Evolutionary conservation across 805 yeast genomes (phyloP), one percentile per base, ranked within the genome.

Genomic region (Spathaspora passalidarum): DNA sequence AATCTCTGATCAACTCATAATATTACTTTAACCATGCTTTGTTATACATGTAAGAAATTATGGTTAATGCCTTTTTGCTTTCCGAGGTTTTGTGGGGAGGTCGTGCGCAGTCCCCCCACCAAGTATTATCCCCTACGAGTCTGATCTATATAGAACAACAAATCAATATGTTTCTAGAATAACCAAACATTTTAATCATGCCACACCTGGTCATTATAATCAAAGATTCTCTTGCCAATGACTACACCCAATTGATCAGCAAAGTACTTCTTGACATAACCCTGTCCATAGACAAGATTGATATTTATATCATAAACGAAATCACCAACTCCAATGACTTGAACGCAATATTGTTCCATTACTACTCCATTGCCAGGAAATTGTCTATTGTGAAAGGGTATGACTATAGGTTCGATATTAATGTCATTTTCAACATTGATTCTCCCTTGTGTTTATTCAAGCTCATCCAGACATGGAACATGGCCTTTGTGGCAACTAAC

Each of bases 281-380:
- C 10, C 7, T 18, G 1, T 45, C 41, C 11, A 17, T 45, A 14
- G 20, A 37, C 1, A 38, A 48, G 8, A 29, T 68, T 3, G 66
- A 64, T 46, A 54, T 74, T 4, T 44, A 58, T n/a, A 51, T 72
- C 9, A 40, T 41, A 3, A 38, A 48, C 7, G 38, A 10, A 7
- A 56, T 73, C 11, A 42, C 44, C 3, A 49, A 60, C 18, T 48
- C 66, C 11, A 47, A 44, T 19, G 53, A 50, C 2, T 55, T 75
- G 38, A 66, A 66, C 47, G 37, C 20, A 2, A 48, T 60, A 3
- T 60, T 75, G 43, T 57, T 61, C 46, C 44, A 48, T 5, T 50
- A 66, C 17, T 75, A 73, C 46, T 49, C 58, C 13, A 49, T 57
- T 14, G 39, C 60, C 3, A 53, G 78, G 48, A 35, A 42, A 14